phyloP scores from a whole-genome alignment of 768 basidiomycete species.

The Udeniomyces megalosporus region DNA sequence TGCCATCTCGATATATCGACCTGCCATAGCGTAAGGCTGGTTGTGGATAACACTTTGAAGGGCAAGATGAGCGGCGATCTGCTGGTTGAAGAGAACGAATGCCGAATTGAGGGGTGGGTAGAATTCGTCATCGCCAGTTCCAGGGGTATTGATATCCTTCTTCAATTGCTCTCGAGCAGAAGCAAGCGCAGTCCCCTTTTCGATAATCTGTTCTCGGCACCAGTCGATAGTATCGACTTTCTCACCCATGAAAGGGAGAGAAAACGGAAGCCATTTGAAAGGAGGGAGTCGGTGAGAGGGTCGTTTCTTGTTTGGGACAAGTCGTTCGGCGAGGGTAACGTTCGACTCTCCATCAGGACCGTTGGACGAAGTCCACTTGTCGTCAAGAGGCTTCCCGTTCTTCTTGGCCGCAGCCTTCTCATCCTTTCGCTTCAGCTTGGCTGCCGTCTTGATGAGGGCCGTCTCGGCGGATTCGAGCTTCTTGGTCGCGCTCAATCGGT shows the following conservation, averaged over 20 bases:
- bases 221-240: conserved; percentile 91
- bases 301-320: conserved; percentile 55
- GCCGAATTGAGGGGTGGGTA: conserved; percentile 30
- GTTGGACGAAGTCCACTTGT: conserved; percentile 17
- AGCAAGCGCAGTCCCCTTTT: conserved; percentile 36
- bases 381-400: conserved; percentile 17
- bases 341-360: conserved; percentile 23
- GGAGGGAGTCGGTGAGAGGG: conserved; percentile 58
- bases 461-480: conserved; percentile 83
- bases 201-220: conserved; percentile 56
- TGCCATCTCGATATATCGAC: conserved; percentile 60
- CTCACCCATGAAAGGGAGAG: conserved; percentile 45
- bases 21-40: conserved; percentile 53
- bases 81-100: conserved; percentile 30
- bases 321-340: conserved; percentile 36
- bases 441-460: conserved; percentile 52
- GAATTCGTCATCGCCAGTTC: conserved; percentile 21
- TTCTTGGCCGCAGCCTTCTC: conserved; percentile 30
- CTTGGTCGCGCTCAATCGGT: conserved; percentile 50
- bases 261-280: conserved; percentile 36
- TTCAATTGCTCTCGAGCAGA: conserved; percentile 22
- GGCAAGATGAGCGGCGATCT: conserved; percentile 84
- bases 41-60: conserved; percentile 59
- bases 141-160: conserved; percentile 23
- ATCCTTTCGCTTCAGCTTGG: conserved; percentile 46